Evolutionary conservation across 2,329 filamentous ascomycete genomes (phyloP), one percentile per base, ranked within the genome.

Genomic region (Alternaria angustiovoidea): DNA sequence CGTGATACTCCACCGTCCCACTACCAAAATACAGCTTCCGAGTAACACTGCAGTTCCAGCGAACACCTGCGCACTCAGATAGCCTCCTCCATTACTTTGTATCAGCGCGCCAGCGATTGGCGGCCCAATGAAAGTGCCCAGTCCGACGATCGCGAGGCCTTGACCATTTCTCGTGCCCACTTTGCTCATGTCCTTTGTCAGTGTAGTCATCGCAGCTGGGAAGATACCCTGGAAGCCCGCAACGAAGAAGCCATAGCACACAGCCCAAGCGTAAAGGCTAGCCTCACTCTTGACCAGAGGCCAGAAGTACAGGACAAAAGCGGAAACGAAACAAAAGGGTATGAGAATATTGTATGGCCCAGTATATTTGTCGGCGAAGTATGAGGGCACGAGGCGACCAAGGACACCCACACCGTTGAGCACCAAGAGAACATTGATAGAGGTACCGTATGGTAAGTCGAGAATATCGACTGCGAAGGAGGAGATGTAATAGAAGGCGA

Each of bases 341-440:
- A 87, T 81, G 26, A 87, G 80, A 1, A 82, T 81, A 66, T 89
- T 89, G 48, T 88, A 77, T 0, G 85, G 81, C 0, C 88, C 87
- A 3, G 85, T 75, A 53, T 65, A 76, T 7, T 76, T 80, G 70
- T 89, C 86, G 0, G 86, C 86, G 6, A 89, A 67, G 61, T 81
- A 82, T 12, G 83, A 84, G 0, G 84, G 82, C 1, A 87, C 64
- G 1, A 87, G 74, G 0, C 87, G 85, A n/a, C 83, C 81, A 0
- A 85, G 71, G 4, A 89, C 80, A 1, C 87, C 86, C 16, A 87
- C 77, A 8, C 81, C 85, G 62, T 89, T 88, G 14, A 84, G 81
- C 18, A 88, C 81, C 46, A 90, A 78, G 1, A 89, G 79, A 2
- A 89, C 76, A 26, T 82, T 82, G 60, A 88, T 82, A 2, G 84